Percentiles rank a stretch among this genome's conserved stretches.
Evolutionary conservation across 2,329 filamentous ascomycete species (phyloP).

Genomic region (Trichoderma sp.): DNA sequence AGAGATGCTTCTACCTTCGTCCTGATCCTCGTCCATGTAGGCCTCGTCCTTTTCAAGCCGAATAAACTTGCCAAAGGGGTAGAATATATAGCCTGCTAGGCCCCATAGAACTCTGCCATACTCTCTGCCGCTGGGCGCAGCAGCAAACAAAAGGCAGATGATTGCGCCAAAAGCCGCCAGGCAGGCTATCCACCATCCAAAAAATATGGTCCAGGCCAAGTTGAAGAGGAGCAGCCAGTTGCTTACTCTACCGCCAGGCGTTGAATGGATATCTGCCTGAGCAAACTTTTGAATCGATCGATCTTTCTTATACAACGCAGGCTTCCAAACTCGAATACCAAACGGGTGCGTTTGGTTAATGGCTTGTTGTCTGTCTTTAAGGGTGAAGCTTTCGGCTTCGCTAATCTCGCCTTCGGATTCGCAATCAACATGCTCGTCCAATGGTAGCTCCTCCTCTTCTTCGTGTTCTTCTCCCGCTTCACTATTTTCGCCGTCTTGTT

Average conservation of each 20-base stretch:
- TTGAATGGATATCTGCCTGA: conserved; percentile 95
- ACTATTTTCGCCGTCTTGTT: conserved; percentile 30
- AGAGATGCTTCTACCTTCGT: conserved; percentile 94
- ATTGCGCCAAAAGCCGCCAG: conserved; percentile 74
- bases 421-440: conserved; percentile 58
- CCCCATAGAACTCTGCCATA: conserved; percentile 88
- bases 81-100: conserved; percentile 84
- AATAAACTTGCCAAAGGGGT: conserved; percentile 96
- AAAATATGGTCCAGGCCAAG: conserved; percentile 83
- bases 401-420: conserved; percentile 76
- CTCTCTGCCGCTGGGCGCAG: conserved; percentile 76
- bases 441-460: conserved; percentile 47
- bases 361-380: conserved; percentile 94
- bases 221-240: conserved; percentile 87
- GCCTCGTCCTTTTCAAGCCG: conserved; percentile 91
- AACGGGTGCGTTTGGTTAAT: conserved; percentile 99
- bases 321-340: conserved; percentile 98
- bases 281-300: conserved; percentile 95
- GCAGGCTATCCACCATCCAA: conserved; percentile 93
- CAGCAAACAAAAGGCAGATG: conserved; percentile 78
- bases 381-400: conserved; percentile 95
- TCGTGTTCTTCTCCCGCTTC: conserved; percentile 38
- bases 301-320: conserved; percentile 95
- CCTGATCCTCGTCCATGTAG: conserved; percentile 91
- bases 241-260: conserved; percentile 84